Evolutionary conservation across 1,284 basidiomycete species (phyloP).

Genomic region (Puccinia sorghi): DNA sequence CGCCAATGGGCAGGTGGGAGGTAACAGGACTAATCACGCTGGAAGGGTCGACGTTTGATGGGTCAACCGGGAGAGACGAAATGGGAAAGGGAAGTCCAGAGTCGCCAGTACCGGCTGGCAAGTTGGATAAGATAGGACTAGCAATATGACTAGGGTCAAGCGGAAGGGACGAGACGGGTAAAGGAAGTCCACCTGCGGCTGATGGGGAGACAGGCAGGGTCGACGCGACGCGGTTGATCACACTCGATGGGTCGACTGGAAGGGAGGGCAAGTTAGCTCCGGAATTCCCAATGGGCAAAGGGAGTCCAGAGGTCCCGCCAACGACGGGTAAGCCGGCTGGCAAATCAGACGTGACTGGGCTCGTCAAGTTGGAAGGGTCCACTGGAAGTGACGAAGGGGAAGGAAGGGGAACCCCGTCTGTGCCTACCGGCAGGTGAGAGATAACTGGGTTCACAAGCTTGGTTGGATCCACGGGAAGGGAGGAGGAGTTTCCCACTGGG

Average conservation of each 20-base stretch:
- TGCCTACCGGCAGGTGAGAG: neutral
- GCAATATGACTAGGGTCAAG: no score
- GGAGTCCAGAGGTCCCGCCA: neutral
- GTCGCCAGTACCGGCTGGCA: neutral
- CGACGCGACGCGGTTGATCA: neutral
- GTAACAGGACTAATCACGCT: no score
- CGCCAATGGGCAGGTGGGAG: no score
- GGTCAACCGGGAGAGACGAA: conserved; percentile 1
- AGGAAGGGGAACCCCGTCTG: neutral
- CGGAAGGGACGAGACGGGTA: neutral
- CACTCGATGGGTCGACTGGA: neutral
- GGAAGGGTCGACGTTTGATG: neutral
- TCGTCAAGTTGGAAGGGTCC: neutral
- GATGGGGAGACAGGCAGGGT: neutral
- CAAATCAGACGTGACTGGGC: neutral
- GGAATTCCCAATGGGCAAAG: neutral
- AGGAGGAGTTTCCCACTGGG: neutral
- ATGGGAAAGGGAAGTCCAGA: neutral
- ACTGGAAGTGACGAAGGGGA: neutral
- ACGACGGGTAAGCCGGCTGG: neutral
- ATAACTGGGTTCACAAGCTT: neutral
- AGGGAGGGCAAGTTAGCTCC: neutral
- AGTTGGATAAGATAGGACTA: neutral
- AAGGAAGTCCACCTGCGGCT: neutral
- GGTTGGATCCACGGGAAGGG: neutral